These are phyloP conservation scores for Flaveria robusta DNA, from an alignment of 129 eudicot species.

Conservation along the genomic window DNA sequence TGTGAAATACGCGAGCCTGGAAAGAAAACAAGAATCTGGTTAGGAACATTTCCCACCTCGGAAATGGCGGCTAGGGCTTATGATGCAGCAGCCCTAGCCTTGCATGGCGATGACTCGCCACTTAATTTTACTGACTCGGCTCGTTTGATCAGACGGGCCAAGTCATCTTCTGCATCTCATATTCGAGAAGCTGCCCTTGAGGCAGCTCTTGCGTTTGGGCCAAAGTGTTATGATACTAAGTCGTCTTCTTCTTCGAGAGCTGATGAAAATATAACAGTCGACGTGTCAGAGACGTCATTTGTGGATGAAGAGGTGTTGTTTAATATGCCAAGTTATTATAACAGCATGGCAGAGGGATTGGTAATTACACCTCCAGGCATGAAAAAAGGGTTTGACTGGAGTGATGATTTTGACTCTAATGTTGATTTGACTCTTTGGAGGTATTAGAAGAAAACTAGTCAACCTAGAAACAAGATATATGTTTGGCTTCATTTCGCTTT, in stretches of 20 bases:
- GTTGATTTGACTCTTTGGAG: conserved; percentile 36
- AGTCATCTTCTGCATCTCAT: conserved; percentile 36
- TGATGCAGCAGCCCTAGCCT: conserved; percentile 42
- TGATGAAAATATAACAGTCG: neutral
- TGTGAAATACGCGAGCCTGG: conserved; percentile 47
- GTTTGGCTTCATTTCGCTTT: neutral
- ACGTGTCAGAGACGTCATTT: conserved; percentile 2
- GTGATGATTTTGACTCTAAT: conserved; percentile 26
- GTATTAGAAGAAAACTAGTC: neutral
- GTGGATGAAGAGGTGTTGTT: conserved; percentile 45
- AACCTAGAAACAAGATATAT: neutral
- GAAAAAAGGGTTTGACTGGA: conserved; percentile 42
- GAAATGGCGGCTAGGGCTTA: conserved; percentile 56
- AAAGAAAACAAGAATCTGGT: conserved; percentile 47
- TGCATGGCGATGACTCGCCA: conserved; percentile 37
- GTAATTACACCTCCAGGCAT: conserved; percentile 43
- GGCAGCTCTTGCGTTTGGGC: conserved; percentile 22
- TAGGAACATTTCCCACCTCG: conserved; percentile 50
- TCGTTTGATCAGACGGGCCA: conserved; percentile 28
- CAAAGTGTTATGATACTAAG: neutral
- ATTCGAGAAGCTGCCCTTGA: conserved; percentile 38
- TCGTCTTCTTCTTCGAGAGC: neutral
- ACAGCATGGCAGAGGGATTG: conserved; percentile 46
- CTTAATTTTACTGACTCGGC: conserved; percentile 38
- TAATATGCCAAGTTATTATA: conserved; percentile 41